Evolutionary conservation across 2,329 filamentous ascomycete species (phyloP), one percentile per base, ranked within the genome.

Genomic region (Pseudopithomyces chartarum): DNA sequence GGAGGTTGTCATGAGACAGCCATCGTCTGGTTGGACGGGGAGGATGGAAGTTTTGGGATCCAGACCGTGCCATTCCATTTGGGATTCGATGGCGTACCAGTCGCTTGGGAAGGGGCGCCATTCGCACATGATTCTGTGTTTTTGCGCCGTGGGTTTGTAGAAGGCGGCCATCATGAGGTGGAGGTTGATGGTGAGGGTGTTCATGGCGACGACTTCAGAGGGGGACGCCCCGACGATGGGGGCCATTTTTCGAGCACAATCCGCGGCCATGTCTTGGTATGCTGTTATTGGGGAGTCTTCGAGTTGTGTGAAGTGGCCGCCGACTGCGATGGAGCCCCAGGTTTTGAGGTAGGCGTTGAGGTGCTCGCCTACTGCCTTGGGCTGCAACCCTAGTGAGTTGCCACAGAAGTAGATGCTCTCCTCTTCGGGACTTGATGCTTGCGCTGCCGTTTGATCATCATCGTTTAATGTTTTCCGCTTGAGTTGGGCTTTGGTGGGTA

Each of bases 101-200:
- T 97, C 92, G 74, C 89, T 93, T 0, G 92, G 92, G 63, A 97
- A 97, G 0, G 92, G 91, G 69, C 92, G 91, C 79, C 90, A 91
- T 74, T 97, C 91, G 26, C 93, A 81, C 54, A 96, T 89, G 60
- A 96, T 89, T 78, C 93, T 95, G 77, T 89, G 87, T 50, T 78
- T 84, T 73, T 82, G 78, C 45, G 77, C 75, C 0, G 82, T 89
- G 0, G 91, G 91, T 59, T 80, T 83, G 78, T 94, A 96, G 77
- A 96, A 96, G 71, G 88, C 90, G 3, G 89, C 89, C 87, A 96
- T 87, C 72, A 95, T 81, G n/a, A 95, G 74, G 70, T 96, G 91
- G 53, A 96, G 74, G 73, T 96, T 96, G 33, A 84, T 86, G 1
- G 91, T 96, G 64, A 97, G 76, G 0, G 90, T 92, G 73, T 92